A percentile compares a stretch with the other conserved stretches of the same genome.
phyloP scores from a whole-genome alignment of 768 basidiomycete genomes.

The Trametes coccinea region DNA sequence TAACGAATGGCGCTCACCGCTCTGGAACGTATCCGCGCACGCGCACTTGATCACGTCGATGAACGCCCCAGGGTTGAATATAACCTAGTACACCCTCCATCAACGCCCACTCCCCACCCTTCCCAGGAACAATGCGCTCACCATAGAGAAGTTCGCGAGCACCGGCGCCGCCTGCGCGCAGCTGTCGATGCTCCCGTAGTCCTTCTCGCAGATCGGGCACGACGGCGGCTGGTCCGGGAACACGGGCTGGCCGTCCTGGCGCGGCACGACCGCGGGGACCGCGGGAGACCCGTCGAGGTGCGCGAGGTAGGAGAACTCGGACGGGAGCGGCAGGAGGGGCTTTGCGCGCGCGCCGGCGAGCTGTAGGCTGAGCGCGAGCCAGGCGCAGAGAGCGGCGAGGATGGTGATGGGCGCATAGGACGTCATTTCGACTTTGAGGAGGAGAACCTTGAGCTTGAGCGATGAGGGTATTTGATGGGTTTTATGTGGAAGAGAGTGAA shows the following conservation, averaged over 20 bases:
- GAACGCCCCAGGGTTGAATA: conserved; percentile 65
- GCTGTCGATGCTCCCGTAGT: conserved; percentile 53
- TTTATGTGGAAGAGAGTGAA: not conserved
- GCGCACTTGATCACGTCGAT: conserved; percentile 64
- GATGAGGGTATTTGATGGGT: not conserved
- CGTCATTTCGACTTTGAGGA: conserved; percentile 2
- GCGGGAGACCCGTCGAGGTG: not conserved
- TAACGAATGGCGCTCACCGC: conserved; percentile 16
- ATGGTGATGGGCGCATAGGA: conserved; percentile 13
- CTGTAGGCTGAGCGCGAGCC: not conserved
- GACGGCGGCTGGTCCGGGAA: conserved; percentile 59
- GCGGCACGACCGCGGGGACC: not conserved
- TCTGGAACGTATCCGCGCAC: conserved; percentile 51
- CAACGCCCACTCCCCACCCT: not conserved
- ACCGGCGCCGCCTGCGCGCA: conserved; percentile 61
- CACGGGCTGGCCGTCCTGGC: conserved; percentile 34
- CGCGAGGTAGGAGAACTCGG: not conserved
- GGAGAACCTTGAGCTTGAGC: not conserved
- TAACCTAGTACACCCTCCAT: conserved; percentile 41
- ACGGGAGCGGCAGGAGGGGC: conserved; percentile 7
- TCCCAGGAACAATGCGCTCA: conserved; percentile 24
- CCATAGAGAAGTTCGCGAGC: conserved; percentile 56
- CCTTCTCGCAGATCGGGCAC: conserved; percentile 55
- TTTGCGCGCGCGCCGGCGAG: conserved; percentile 7
- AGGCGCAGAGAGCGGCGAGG: conserved; percentile 4